Conservation (phyloP, 2,329 filamentous ascomycete genomes). For the Aplosporella prunicola region DNA sequence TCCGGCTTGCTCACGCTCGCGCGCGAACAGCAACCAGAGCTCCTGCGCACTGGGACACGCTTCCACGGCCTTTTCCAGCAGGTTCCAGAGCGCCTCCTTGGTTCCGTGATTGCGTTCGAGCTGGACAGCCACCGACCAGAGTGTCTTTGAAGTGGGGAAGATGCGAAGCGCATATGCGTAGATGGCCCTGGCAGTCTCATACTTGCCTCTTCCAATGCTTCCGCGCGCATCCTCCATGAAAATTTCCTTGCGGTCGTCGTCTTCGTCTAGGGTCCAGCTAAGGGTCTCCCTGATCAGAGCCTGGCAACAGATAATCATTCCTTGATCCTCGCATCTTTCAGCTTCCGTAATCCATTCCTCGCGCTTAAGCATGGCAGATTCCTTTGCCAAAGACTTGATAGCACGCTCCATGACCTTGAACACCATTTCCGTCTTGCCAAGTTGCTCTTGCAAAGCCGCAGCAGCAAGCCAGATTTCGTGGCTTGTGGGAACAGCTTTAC, state of each 20-base stretch:
- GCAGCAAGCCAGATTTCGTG: slow-evolving; percentile 97
- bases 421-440: slow-evolving; percentile 69
- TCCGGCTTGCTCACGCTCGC: slow-evolving; percentile 86
- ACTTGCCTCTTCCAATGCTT: slow-evolving; percentile 71
- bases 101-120: slow-evolving; percentile 83
- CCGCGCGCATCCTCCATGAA: slow-evolving; percentile 90
- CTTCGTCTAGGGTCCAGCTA: slow-evolving; percentile 86
- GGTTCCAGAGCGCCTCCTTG: slow-evolving; percentile 70
- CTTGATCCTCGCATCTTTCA: slow-evolving; percentile 89
- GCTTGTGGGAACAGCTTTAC: slow-evolving; percentile 86
- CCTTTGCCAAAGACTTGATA: slow-evolving; percentile 76
- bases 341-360: slow-evolving; percentile 96
- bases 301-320: slow-evolving; percentile 73
- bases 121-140: slow-evolving; percentile 87
- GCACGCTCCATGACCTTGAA: slow-evolving; percentile 88
- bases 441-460: slow-evolving; percentile 78
- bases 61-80: slow-evolving; percentile 88
- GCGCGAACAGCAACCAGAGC: slow-evolving; percentile 90
- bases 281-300: slow-evolving; percentile 89
- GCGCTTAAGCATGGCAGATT: slow-evolving; percentile 91
- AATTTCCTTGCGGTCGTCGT: slow-evolving; percentile 89
- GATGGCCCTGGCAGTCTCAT: slow-evolving; percentile 86
- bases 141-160: slow-evolving; percentile 76
- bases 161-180: slow-evolving; percentile 84
- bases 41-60: slow-evolving; percentile 86